Evolutionary conservation across 441 rosid genomes (phyloP).

Genomic region (Erodium texanum): DNA sequence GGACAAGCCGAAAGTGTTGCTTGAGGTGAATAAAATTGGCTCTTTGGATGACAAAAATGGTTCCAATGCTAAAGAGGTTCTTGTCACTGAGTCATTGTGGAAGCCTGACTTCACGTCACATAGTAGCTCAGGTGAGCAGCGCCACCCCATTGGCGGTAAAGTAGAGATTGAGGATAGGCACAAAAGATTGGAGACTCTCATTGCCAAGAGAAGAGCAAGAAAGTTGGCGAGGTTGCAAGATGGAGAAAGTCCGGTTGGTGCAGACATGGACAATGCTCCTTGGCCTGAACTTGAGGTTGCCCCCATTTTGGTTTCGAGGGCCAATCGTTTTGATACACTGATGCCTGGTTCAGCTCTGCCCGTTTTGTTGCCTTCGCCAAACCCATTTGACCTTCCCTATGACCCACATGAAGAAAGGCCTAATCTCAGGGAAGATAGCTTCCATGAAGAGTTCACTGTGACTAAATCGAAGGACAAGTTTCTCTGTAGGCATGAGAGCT

Average conservation of each 20-base stretch:
- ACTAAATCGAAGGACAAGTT: constrained; percentile 36
- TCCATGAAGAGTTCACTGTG: constrained; percentile 52
- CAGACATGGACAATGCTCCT: constrained; percentile 22
- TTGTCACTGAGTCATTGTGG: constrained; percentile 7
- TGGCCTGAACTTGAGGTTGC: constrained; percentile 28
- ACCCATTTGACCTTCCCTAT: constrained; percentile 85
- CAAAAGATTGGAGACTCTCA: constrained; percentile 64
- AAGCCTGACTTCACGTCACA: constrained; percentile 8
- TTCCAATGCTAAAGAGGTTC: constrained; percentile 7
- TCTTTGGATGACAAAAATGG: constrained; percentile 7
- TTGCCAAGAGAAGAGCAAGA: constrained; percentile 58
- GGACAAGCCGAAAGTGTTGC: not conserved
- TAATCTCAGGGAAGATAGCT: constrained; percentile 51
- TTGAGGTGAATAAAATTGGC: not conserved
- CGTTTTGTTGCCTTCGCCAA: constrained; percentile 44
- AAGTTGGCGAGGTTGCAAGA: constrained; percentile 25
- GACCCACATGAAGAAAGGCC: constrained; percentile 81
- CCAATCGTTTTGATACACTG: constrained; percentile 26
- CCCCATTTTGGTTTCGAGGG: constrained; percentile 35
- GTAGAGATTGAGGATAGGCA: constrained; percentile 31
- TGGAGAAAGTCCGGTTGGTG: constrained; percentile 35
- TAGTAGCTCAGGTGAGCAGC: too few species aligned
- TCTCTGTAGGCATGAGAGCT: constrained; percentile 74
- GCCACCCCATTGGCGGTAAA: constrained; percentile 19
- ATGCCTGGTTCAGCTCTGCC: constrained; percentile 89